phyloP scores from a whole-genome alignment of 805 yeast genomes.

The Teunomyces lycoperdinae region DNA sequence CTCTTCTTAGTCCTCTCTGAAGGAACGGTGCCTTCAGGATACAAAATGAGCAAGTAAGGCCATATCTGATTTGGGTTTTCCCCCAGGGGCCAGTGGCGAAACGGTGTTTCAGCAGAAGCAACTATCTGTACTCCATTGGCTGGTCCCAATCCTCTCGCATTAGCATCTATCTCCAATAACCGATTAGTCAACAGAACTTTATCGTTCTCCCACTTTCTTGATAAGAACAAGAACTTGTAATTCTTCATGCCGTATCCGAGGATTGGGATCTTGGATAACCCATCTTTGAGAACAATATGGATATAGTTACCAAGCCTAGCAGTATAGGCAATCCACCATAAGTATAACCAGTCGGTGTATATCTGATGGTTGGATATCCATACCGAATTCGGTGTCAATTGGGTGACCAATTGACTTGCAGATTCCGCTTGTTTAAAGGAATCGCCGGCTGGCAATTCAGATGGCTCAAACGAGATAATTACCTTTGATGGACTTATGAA shows the following conservation, averaged over 20 bases:
- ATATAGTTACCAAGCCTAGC: slow-evolving; percentile 62
- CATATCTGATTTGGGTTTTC: slow-evolving; percentile 20
- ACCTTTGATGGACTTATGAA: slow-evolving; percentile 53
- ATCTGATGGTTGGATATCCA: slow-evolving; percentile 90
- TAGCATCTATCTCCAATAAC: slow-evolving; percentile 56
- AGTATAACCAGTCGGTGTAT: slow-evolving; percentile 87
- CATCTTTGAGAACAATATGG: slow-evolving; percentile 71
- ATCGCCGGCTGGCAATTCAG: slow-evolving; percentile 10
- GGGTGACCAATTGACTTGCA: slow-evolving; percentile 4
- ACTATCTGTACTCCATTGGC: slow-evolving; percentile 39
- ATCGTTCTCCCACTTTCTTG: slow-evolving; percentile 85
- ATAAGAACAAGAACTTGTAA: slow-evolving; percentile 73
- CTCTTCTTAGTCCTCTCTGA: slow-evolving; percentile 61
- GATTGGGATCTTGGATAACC: slow-evolving; percentile 67
- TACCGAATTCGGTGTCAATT: slow-evolving; percentile 47
- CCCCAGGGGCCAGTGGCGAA: slow-evolving; percentile 32
- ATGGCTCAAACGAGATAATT: slow-evolving; percentile 46
- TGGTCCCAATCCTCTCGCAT: slow-evolving; percentile 57
- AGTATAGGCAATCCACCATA: slow-evolving; percentile 84
- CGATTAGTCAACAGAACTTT: slow-evolving; percentile 53
- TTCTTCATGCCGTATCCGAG: slow-evolving; percentile 84
- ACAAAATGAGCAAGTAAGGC: slow-evolving; percentile 66
- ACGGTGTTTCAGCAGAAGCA: slow-evolving; percentile 23
- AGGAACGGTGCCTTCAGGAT: slow-evolving; percentile 94
- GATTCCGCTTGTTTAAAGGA: slow-evolving; percentile 6